Base-by-base conservation (phyloP, 129 eudicot species). In the Deinandra increscens region DNA sequence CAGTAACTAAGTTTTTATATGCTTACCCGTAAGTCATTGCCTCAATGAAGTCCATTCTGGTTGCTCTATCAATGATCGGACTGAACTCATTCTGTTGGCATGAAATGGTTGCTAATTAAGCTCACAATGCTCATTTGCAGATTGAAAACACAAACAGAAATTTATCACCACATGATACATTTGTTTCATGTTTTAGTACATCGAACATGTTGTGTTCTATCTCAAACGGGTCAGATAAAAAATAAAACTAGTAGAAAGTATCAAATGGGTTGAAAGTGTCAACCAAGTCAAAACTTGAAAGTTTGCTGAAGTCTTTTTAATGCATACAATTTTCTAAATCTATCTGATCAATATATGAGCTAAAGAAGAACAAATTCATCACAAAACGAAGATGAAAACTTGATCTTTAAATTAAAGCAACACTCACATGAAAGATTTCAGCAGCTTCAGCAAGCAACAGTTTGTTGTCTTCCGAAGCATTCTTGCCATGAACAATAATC, bases 1-100 rank as follows among this genome's bases (percentile, higher is more conserved):
- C 39, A 14, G 64, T 3, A 58, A 29, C 18, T 29, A 13, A 58
- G 1, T 1, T 58, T 39, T 58, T 58, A 58, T 58, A 58, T 58
- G 39, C 41, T 76, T 85, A 93, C 99, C 95, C 95, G 70, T 89
- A 81, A 69, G 87, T 92, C 90, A 93, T 85, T 14, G 90, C 66
- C 6, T 89, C 83, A 58, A 93, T 85, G 31, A 89, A 79, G 68
- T 93, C 97, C 18, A 69, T 83, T 44, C 86, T 88, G 36, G 88
- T 81, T 53, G 34, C 74, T 10, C 44, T 19, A 83, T 93, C 96
- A 58, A 85, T 65, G 61, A 93, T 89, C 23, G 95, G 97, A 43
- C 77, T 84, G 72, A 93, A 93, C 48, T 80, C 69, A 33, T 78
- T 93, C 99, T 93, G 87, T 68, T 51, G 73, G 51, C 37, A 68